Evolutionary conservation across 2,329 filamentous ascomycete species (phyloP).

Genomic region (Claviceps quebecensis): DNA sequence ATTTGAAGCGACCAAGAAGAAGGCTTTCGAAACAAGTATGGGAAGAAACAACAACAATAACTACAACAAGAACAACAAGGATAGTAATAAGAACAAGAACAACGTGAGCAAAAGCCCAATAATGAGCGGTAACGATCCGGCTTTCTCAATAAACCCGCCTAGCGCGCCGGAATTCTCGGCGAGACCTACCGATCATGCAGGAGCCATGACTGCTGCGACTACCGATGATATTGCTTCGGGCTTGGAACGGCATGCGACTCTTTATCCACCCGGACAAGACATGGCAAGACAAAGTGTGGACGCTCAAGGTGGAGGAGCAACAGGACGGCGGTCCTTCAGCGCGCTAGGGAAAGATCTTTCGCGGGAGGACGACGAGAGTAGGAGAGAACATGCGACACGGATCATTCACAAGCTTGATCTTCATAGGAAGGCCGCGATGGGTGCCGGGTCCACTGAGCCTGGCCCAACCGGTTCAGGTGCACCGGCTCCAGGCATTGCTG

Average conservation of each 20-base stretch:
- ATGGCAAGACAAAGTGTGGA: constrained; percentile 58
- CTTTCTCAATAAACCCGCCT: constrained; percentile 84
- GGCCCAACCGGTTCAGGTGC: constrained; percentile 16
- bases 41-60: constrained; percentile 34
- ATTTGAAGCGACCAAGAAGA: constrained; percentile 88
- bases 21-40: constrained; percentile 65
- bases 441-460: constrained; percentile 24
- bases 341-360: constrained; percentile 31
- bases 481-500: constrained; percentile 56
- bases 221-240: constrained; percentile 32
- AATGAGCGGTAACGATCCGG: constrained; percentile 47
- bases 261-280: constrained; percentile 50
- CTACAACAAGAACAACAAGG: background rate
- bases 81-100: background rate
- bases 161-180: constrained; percentile 83
- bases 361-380: constrained; percentile 59
- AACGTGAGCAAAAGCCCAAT: constrained; percentile 24
- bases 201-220: constrained; percentile 35
- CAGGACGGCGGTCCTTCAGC: constrained; percentile 42
- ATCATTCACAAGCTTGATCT: constrained; percentile 90
- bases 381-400: constrained; percentile 68
- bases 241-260: constrained; percentile 48
- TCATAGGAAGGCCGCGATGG: constrained; percentile 61
- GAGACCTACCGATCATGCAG: constrained; percentile 55
- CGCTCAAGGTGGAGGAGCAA: constrained; percentile 25